Base-by-base conservation (phyloP, 345 rosid genomes). In the Clarkia xantiana region DNA sequence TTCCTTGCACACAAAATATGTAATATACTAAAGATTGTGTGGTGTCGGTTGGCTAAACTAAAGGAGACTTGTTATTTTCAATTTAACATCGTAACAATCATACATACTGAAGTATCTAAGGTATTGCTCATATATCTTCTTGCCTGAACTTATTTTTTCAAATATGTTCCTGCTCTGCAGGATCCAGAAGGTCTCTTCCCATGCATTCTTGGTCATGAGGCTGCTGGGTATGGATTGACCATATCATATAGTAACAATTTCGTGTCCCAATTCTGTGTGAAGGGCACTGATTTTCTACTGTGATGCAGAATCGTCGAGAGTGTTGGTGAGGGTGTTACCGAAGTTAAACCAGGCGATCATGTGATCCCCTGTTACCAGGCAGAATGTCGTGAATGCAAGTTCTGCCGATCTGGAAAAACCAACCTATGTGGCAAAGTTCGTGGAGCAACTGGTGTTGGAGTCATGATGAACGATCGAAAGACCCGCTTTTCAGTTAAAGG, bases 361-460 rank as follows among this genome's bases (percentile, higher is more conserved):
- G 98, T 91, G 11, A 91, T 91, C 52, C 96, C 98, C 40, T 86
- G 96, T 64, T 91, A 91, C 65, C 96, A 91, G 62, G 99, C 99
- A n/a, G 99, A 93, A 70, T 93, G 99, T 52, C 67, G 77, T 44
- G 99, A 93, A 59, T 93, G 96, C 82, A 93, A 93, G 66, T 87
- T 84, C 61, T 93, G 96, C 72, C 87, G 82, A 64, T 93, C 95
- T 6, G 96, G 99, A 36, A 87, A 87, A 81, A 84, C 99, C 45
- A 93, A 93, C 66, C 95, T 93, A 34, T 93, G 99, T 52, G 96
- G 94, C 15, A 93, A 93, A 65, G 86, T 93, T 53, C 67, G 99
- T 52, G 62, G 70, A 8, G 96, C 99, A 39, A 93, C 99, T 65
- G 96, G 99, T 18, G 94, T 59, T 69, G 96, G 99, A 16, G 67